Evolutionary conservation across 2,329 filamentous ascomycete species (phyloP).

Genomic region (Penicillium aurantiogriseum): DNA sequence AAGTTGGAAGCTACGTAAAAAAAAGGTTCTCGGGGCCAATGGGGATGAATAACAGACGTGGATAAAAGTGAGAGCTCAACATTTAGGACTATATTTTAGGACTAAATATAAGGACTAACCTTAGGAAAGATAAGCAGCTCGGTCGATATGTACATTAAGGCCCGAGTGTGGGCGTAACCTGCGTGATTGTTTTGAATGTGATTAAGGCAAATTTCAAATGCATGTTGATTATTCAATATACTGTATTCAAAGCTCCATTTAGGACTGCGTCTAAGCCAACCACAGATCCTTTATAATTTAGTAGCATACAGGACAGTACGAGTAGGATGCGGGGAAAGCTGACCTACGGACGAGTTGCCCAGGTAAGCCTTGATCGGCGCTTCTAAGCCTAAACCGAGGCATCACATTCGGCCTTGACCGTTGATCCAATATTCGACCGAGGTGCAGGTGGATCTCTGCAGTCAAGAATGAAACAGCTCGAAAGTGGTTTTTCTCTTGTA

Average conservation of each 20-base stretch:
- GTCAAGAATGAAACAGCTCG: neutral
- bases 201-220: neutral
- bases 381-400: conserved; percentile 5
- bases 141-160: neutral
- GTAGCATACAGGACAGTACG: neutral
- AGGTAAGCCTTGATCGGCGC: neutral
- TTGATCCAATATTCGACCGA: neutral
- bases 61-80: neutral
- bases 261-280: neutral
- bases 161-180: neutral
- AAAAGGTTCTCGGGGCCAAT: conserved; percentile 3
- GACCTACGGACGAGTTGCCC: neutral
- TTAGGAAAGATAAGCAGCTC: neutral
- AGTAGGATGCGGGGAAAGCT: neutral
- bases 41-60: neutral
- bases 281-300: neutral
- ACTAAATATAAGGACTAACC: neutral
- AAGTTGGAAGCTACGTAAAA: neutral
- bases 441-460: neutral
- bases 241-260: neutral
- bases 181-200: neutral
- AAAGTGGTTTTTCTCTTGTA: neutral
- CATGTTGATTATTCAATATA: neutral
- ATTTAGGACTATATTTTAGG: neutral
- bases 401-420: neutral